phyloP scores from a whole-genome alignment of 371 early-diverging fungal species.

The Mucor plumbeus region DNA sequence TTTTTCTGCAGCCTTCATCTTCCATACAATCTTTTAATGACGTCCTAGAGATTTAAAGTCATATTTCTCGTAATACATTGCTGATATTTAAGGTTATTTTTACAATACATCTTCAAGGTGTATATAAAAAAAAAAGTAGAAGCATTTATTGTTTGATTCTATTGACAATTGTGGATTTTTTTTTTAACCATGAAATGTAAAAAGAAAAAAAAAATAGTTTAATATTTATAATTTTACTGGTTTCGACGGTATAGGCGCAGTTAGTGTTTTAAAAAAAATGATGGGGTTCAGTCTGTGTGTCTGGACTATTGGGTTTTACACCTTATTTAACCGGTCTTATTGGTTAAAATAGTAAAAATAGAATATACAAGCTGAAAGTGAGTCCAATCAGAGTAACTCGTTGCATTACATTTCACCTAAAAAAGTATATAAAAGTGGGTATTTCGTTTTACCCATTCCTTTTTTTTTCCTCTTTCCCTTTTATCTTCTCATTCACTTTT shows the following conservation, averaged over 20 bases:
- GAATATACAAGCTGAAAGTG: not conserved
- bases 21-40: not conserved
- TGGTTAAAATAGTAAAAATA: slow-evolving; percentile 23
- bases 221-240: slow-evolving; percentile 7
- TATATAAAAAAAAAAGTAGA: not conserved
- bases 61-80: slow-evolving; percentile 1
- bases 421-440: slow-evolving; percentile 14
- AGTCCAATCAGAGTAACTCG: slow-evolving; percentile 14
- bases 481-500: slow-evolving; percentile 8
- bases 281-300: slow-evolving; percentile 10
- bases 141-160: not conserved
- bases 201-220: not conserved
- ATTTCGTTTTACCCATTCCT: not conserved
- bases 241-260: not conserved
- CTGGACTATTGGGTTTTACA: slow-evolving; percentile 10
- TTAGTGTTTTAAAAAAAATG: slow-evolving; percentile 1
- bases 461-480: slow-evolving; percentile 1
- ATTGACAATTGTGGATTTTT: too few species aligned
- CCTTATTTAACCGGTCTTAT: slow-evolving; percentile 18
- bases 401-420: slow-evolving; percentile 15
- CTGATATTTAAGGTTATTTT: not conserved
- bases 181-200: not conserved
- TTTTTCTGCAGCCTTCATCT: not conserved
- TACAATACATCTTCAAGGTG: not conserved
- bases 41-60: slow-evolving; percentile 1